phyloP scores from a whole-genome alignment of 1,139 yeast species.

The Saccharomycopsis hybrid region DNA sequence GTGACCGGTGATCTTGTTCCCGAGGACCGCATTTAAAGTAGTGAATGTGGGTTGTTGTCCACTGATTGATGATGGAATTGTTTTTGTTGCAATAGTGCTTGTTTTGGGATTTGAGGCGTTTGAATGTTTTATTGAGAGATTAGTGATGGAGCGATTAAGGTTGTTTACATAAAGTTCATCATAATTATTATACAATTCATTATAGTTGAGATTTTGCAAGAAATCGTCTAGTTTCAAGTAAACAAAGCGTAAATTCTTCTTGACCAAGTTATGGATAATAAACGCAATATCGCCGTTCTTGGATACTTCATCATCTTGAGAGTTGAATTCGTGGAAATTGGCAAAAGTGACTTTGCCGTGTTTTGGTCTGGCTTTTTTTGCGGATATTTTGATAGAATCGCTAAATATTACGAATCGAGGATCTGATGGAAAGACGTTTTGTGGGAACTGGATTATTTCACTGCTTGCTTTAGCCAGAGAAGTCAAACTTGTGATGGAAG shows the following conservation, averaged over 20 bases:
- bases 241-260: conserved; percentile 35
- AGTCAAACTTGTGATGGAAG: too few species aligned
- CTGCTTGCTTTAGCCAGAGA: too few species aligned
- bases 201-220: conserved; percentile 9
- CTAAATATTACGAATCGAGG: conserved; percentile 30
- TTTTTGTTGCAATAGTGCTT: too few species aligned
- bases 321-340: conserved; percentile 25
- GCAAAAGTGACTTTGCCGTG: conserved; percentile 15
- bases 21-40: conserved; percentile 24
- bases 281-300: conserved; percentile 33
- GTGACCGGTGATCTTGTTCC: conserved; percentile 74
- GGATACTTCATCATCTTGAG: conserved; percentile 26
- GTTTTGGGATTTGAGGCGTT: neutral
- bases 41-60: neutral
- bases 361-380: too few species aligned
- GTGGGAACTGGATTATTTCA: conserved; percentile 20
- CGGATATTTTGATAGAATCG: conserved; percentile 17
- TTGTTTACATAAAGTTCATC: conserved; percentile 7
- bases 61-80: too few species aligned
- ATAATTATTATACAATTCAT: conserved; percentile 25
- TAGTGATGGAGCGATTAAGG: conserved; percentile 9
- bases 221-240: conserved; percentile 31
- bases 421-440: conserved; percentile 20
- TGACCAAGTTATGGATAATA: conserved; percentile 42
- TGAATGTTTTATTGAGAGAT: neutral